phyloP scores from a whole-genome alignment of 2,329 filamentous ascomycete species.

The Cladosporium velox region DNA sequence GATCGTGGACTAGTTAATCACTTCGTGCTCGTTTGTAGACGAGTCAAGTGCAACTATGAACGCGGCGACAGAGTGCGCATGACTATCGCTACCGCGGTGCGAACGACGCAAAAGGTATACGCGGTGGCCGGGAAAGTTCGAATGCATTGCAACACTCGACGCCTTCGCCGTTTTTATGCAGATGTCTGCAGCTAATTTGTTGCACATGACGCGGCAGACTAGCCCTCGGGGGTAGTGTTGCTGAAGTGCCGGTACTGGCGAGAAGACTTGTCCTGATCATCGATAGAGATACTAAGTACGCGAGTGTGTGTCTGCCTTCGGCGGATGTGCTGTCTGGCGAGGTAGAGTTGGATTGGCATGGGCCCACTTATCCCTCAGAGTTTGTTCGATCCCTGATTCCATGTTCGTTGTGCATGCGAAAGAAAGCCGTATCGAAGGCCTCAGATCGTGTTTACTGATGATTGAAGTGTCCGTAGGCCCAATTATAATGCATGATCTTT shows the following conservation, averaged over 20 bases:
- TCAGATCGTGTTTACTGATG: not conserved
- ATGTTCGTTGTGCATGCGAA: not conserved
- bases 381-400: not conserved
- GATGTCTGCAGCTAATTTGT: not conserved
- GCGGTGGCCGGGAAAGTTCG: not conserved
- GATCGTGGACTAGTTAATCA: not conserved
- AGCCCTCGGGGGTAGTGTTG: not conserved
- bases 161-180: not conserved
- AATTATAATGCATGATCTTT: not conserved
- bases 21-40: not conserved
- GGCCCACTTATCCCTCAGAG: not conserved
- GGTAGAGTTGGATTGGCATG: not conserved
- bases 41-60: not conserved
- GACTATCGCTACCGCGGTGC: not conserved
- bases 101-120: not conserved
- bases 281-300: not conserved
- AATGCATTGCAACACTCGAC: not conserved
- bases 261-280: not conserved
- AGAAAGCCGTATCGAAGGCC: not conserved
- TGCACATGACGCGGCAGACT: not conserved
- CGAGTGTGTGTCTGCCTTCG: not conserved
- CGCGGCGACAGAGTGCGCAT: not conserved
- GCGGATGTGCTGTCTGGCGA: not conserved
- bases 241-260: not conserved
- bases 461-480: not conserved